Percentiles rank a stretch among this genome's conserved stretches.
phyloP scores from a whole-genome alignment of 139 green algal species.

The Desmodesmus armatus region DNA sequence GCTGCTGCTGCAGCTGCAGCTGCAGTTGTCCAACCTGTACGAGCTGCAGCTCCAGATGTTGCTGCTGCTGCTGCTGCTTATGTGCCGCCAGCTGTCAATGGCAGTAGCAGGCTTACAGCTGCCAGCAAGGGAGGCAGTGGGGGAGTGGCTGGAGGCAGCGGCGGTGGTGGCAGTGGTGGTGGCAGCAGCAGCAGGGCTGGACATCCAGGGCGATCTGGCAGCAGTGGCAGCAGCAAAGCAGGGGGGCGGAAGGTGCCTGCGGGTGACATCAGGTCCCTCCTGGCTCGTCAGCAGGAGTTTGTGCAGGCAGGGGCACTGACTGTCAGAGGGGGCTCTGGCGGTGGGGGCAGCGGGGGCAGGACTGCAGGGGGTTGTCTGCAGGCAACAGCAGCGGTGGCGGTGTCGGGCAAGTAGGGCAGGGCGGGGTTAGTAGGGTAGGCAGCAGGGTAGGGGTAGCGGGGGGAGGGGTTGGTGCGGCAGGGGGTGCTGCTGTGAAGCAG shows the following conservation, averaged over 20 bases:
- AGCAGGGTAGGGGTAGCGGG: too few species aligned
- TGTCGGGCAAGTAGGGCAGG: too few species aligned
- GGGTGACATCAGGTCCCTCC: not conserved
- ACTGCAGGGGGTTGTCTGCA: too few species aligned
- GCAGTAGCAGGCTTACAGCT: not conserved
- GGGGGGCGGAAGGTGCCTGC: not conserved
- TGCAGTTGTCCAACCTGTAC: not conserved
- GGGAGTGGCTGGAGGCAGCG: not conserved
- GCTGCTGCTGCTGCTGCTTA: not conserved
- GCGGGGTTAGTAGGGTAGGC: too few species aligned
- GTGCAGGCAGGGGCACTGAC: conserved; percentile 12
- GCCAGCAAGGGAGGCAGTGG: not conserved
- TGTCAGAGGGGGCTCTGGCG: too few species aligned
- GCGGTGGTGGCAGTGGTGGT: not conserved
- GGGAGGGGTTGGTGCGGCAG: too few species aligned
- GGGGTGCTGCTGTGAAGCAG: too few species aligned
- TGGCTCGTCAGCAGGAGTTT: not conserved
- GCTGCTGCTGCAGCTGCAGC: not conserved
- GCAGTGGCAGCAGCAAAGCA: conserved; percentile 5
- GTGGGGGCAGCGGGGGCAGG: too few species aligned
- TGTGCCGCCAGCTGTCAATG: not conserved
- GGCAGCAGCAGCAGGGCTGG: not conserved
- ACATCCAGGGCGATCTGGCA: not conserved
- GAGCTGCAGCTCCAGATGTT: not conserved
- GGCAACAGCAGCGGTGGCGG: too few species aligned